Evolutionary conservation across 192 early-diverging fungal genomes (phyloP).

Genomic region (Coemansia sp.): DNA sequence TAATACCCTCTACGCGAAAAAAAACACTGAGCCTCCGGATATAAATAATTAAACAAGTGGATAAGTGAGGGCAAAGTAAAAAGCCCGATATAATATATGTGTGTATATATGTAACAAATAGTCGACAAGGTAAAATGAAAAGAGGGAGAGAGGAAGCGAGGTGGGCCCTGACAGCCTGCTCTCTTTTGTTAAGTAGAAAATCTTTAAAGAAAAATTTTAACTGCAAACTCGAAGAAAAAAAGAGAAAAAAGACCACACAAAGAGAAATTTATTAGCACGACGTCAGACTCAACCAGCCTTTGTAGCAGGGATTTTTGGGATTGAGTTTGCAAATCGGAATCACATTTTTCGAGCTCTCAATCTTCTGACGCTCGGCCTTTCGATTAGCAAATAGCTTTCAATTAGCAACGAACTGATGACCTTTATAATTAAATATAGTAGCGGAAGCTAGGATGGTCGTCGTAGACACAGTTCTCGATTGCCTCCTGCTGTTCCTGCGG

Average conservation of each 20-base stretch:
- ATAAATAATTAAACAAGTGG: not conserved
- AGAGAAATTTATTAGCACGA: not conserved
- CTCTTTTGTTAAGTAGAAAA: no score
- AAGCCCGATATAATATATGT: no score
- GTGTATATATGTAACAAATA: no score
- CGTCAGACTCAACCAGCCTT: no score
- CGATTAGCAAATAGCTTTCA: no score
- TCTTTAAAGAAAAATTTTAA: not conserved
- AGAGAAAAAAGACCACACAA: not conserved
- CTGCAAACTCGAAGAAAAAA: not conserved
- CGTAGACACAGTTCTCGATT: slow-evolving; percentile 36
- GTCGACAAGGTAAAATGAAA: not conserved
- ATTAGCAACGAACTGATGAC: no score
- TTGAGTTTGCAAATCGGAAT: no score
- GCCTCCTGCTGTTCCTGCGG: slow-evolving; percentile 37
- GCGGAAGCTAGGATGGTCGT: slow-evolving; percentile 42
- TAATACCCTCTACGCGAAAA: not conserved
- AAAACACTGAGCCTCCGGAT: not conserved
- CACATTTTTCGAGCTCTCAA: no score
- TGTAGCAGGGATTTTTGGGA: no score
- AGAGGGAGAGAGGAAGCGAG: not conserved
- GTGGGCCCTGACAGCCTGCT: no score
- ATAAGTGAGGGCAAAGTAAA: not conserved
- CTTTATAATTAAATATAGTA: slow-evolving; percentile 1
- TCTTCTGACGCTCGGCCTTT: no score